Conservation (phyloP, 1,284 basidiomycete genomes). For the Cutaneotrichosporon arboriforme region DNA sequence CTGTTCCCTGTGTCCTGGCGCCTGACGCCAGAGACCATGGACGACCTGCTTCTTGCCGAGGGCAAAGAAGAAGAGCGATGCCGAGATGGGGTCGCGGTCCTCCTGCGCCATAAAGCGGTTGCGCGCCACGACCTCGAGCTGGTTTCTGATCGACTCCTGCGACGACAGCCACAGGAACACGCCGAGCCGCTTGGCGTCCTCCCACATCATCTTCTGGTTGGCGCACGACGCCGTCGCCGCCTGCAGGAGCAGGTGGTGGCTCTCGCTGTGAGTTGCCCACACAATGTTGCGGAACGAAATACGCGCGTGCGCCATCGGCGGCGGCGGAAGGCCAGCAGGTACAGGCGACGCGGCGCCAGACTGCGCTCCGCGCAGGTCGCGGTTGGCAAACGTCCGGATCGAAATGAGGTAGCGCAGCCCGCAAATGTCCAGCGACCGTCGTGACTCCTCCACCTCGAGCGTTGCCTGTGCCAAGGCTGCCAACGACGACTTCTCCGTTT, state of each 20-base stretch:
- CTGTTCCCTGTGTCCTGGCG: constrained; percentile 89
- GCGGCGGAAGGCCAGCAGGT: neutral
- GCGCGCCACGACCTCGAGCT: constrained; percentile 85
- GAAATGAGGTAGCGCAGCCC: constrained; percentile 85
- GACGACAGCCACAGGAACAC: constrained; percentile 83
- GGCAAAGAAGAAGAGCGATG: constrained; percentile 91
- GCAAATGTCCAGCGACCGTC: constrained; percentile 76
- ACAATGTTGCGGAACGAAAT: constrained; percentile 77
- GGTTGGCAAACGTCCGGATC: constrained; percentile 56
- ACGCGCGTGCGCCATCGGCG: neutral
- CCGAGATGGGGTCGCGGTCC: constrained; percentile 77
- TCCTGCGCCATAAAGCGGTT: constrained; percentile 85
- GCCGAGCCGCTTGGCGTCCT: constrained; percentile 76
- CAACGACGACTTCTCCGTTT: constrained; percentile 71
- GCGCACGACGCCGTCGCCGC: constrained; percentile 66
- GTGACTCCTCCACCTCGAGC: constrained; percentile 82
- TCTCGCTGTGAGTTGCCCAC: constrained; percentile 92
- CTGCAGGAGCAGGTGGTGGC: constrained; percentile 72
- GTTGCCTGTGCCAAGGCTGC: constrained; percentile 76
- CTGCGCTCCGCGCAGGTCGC: constrained; percentile 21
- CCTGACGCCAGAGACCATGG: constrained; percentile 91
- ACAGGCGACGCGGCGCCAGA: constrained; percentile 10
- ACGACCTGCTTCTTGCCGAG: constrained; percentile 86
- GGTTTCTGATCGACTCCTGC: constrained; percentile 62
- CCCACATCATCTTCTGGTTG: constrained; percentile 75